A percentile compares a stretch with the other conserved stretches of the same genome.
phyloP scores from a whole-genome alignment of 805 yeast genomes.

The Saccharomycopsis sp. region DNA sequence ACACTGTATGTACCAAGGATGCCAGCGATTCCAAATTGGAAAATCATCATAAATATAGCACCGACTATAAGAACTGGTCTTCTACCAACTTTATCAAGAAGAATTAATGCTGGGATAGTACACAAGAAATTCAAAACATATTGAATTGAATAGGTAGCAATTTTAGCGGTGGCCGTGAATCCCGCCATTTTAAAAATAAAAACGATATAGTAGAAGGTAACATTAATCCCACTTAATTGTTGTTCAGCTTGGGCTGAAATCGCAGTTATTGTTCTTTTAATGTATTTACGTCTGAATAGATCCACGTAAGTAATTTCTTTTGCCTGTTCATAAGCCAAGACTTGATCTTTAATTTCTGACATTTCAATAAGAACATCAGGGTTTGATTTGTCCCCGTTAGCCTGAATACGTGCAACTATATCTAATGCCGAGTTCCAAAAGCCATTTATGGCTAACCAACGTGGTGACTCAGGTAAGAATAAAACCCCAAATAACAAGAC shows the following conservation, averaged over 20 bases:
- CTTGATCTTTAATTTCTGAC: conserved; percentile 52
- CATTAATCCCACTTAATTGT: conserved; percentile 61
- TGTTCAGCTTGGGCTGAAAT: conserved; percentile 52
- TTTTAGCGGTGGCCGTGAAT: conserved; percentile 36
- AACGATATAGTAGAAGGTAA: conserved; percentile 62
- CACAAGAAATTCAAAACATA: conserved; percentile 47
- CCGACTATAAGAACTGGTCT: conserved; percentile 43
- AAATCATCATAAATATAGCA: conserved; percentile 36
- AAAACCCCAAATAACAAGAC: conserved; percentile 32
- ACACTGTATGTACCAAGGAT: conserved; percentile 32
- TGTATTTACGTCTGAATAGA: conserved; percentile 48
- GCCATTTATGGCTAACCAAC: conserved; percentile 41
- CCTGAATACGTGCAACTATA: conserved; percentile 36
- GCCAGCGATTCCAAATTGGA: conserved; percentile 31
- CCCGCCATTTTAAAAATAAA: conserved; percentile 64
- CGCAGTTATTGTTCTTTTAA: conserved; percentile 33
- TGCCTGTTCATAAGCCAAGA: conserved; percentile 45
- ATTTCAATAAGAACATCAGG: conserved; percentile 46
- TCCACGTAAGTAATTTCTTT: conserved; percentile 40
- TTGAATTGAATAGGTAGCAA: conserved; percentile 53
- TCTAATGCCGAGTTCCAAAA: conserved; percentile 43
- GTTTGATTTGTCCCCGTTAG: conserved; percentile 36
- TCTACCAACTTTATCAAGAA: conserved; percentile 59
- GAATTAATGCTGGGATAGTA: conserved; percentile 55
- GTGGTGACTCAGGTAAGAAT: conserved; percentile 34